Evolutionary conservation across 768 basidiomycete genomes (phyloP).

Genomic region (Calocybe indica): DNA sequence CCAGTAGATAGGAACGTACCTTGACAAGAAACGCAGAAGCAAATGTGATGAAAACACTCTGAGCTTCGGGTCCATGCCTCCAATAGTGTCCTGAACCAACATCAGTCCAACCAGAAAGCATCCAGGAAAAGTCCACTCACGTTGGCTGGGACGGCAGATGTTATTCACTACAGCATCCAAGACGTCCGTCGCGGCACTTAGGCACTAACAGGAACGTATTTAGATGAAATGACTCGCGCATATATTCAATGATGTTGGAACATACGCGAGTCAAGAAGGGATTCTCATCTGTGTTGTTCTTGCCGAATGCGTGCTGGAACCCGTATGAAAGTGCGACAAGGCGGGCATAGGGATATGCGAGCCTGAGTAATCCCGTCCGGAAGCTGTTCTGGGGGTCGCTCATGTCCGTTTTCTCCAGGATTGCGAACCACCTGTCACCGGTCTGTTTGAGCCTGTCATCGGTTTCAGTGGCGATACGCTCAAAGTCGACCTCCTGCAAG

Average conservation of each 20-base stretch:
- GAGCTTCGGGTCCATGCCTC: constrained; percentile 73
- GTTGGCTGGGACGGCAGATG: constrained; percentile 49
- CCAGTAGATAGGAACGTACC: constrained; percentile 27
- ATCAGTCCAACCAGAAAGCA: constrained; percentile 4
- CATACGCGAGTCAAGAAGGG: constrained; percentile 62
- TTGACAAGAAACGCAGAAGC: constrained; percentile 82
- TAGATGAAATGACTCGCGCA: not conserved
- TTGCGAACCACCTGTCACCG: constrained; percentile 48
- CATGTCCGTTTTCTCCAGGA: constrained; percentile 46
- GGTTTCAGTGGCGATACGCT: constrained; percentile 54
- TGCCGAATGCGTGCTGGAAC: constrained; percentile 70
- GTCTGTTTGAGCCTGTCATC: constrained; percentile 64
- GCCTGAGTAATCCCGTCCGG: constrained; percentile 53
- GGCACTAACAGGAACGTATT: constrained; percentile 37
- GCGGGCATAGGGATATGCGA: constrained; percentile 66
- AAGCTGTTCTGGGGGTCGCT: constrained; percentile 50
- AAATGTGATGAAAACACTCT: constrained; percentile 75
- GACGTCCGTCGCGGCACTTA: constrained; percentile 61
- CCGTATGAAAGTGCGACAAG: constrained; percentile 67
- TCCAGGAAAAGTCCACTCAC: constrained; percentile 25
- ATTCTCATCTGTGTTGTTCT: constrained; percentile 53
- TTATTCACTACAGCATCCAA: constrained; percentile 55
- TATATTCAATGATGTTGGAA: constrained; percentile 5
- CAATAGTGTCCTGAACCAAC: constrained; percentile 41
- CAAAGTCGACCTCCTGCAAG: constrained; percentile 55